These are phyloP conservation scores for Hypomyces rosellus DNA, from an alignment of 2,329 filamentous ascomycete genomes.

Conservation along the genomic window DNA sequence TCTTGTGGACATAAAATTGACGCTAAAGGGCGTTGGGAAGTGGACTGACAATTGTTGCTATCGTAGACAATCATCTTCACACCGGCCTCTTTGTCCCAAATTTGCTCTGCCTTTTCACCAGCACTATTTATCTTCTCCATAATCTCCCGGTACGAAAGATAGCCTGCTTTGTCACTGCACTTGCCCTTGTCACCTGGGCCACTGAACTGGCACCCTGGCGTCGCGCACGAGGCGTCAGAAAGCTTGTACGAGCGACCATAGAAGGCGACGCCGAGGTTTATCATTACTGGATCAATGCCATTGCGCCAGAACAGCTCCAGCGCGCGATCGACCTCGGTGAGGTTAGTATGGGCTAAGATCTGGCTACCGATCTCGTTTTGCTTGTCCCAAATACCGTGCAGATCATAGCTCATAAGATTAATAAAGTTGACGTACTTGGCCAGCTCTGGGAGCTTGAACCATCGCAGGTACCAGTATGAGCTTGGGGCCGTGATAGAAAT, in stretches of 20 bases:
- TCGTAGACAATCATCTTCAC: too few relatives aligned
- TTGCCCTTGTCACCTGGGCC: background rate
- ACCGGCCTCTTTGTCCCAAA: too few relatives aligned
- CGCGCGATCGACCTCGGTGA: background rate
- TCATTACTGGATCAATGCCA: conserved; percentile 31
- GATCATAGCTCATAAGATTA: background rate
- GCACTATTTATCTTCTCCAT: too few relatives aligned
- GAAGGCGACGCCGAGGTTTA: conserved; percentile 40
- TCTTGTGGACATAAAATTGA: too few relatives aligned
- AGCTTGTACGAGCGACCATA: conserved; percentile 32
- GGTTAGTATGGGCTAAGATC: background rate
- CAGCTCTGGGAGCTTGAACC: too few relatives aligned
- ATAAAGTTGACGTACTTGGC: too few relatives aligned
- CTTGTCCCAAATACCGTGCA: background rate
- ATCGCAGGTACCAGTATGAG: too few relatives aligned
- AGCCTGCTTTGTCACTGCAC: background rate
- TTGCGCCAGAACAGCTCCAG: conserved; percentile 33
- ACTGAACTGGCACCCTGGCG: background rate
- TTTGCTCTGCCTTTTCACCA: too few relatives aligned
- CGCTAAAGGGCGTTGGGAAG: too few relatives aligned
- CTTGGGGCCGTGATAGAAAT: too few relatives aligned
- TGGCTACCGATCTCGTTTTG: background rate
- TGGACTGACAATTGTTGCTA: too few relatives aligned
- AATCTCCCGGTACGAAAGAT: too few relatives aligned
- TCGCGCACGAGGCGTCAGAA: background rate